Percentiles rank a stretch among this genome's conserved stretches.
Evolutionary conservation across 2,329 filamentous ascomycete genomes (phyloP).

Genomic region (Graphilbum ipis-grandicollis): DNA sequence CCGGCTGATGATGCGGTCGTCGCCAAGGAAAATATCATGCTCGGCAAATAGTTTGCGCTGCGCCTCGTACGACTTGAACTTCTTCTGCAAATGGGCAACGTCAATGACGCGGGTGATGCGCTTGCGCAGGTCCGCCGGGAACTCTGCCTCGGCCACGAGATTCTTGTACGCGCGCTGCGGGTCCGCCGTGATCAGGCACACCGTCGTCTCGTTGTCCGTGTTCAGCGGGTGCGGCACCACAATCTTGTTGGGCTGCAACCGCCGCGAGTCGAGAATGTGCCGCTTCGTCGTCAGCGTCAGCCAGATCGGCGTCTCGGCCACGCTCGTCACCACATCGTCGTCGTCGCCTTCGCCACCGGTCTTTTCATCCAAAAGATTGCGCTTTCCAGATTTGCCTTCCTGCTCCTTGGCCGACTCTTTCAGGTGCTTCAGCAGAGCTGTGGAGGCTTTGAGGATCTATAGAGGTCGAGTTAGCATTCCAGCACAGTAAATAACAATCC

Average conservation of each 20-base stretch:
- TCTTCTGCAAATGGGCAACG: conserved; percentile 59
- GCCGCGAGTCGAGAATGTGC: conserved; percentile 53
- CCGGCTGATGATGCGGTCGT: conserved; percentile 63
- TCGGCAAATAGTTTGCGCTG: conserved; percentile 68
- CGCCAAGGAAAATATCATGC: conserved; percentile 86
- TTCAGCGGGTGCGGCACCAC: conserved; percentile 60
- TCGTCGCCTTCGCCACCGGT: conserved; percentile 20
- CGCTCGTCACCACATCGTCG: conserved; percentile 12
- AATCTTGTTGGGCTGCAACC: conserved; percentile 74
- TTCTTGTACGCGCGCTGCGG: conserved; percentile 82
- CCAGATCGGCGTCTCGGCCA: conserved; percentile 38
- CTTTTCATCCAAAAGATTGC: conserved; percentile 33
- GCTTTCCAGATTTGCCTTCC: conserved; percentile 28
- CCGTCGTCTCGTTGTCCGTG: conserved; percentile 43
- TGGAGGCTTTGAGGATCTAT: conserved; percentile 36
- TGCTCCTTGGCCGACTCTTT: conserved; percentile 35
- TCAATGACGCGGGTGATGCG: conserved; percentile 66
- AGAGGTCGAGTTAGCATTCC: not conserved
- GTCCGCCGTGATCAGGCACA: conserved; percentile 66
- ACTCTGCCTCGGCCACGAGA: conserved; percentile 55
- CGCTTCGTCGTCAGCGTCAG: conserved; percentile 47
- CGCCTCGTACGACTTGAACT: conserved; percentile 79
- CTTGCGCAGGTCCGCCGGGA: conserved; percentile 47
- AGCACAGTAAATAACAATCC: not conserved
- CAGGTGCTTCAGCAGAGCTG: conserved; percentile 44